phyloP scores from a whole-genome alignment of 768 basidiomycete genomes.

The Tulasnella sp. region DNA sequence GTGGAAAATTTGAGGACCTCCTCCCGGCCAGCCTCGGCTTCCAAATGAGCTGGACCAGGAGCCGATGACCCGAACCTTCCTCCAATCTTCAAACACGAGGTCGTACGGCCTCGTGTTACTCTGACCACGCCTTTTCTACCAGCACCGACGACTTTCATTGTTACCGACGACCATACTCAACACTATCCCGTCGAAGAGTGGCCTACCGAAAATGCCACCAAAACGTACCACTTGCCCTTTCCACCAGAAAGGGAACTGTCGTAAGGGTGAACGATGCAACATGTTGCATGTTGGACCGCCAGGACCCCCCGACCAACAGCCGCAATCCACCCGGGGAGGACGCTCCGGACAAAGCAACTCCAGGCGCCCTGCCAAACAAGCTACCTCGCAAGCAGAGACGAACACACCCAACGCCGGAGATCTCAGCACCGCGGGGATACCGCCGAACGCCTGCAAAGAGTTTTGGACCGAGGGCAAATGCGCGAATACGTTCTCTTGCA shows the following conservation, averaged over 20 bases:
- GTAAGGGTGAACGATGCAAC: neutral
- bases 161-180: neutral
- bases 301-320: neutral
- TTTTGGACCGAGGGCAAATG: neutral
- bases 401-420: neutral
- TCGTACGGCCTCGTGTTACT: neutral
- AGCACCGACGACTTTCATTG: neutral
- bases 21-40: neutral
- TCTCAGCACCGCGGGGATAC: constrained; percentile 4
- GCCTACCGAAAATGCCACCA: constrained; percentile 11
- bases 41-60: neutral
- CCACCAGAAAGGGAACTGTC: neutral
- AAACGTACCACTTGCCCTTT: neutral
- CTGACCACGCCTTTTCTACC: neutral
- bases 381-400: neutral
- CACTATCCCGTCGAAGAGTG: neutral
- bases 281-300: constrained; percentile 10
- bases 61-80: neutral
- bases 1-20: neutral
- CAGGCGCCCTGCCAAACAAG: neutral
- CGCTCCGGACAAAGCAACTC: neutral
- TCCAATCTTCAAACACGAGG: neutral
- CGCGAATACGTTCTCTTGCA: neutral
- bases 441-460: neutral
- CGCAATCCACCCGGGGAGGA: neutral